Conservation (phyloP, 306 rosid species). For the Gynostemma pentaphyllum region DNA sequence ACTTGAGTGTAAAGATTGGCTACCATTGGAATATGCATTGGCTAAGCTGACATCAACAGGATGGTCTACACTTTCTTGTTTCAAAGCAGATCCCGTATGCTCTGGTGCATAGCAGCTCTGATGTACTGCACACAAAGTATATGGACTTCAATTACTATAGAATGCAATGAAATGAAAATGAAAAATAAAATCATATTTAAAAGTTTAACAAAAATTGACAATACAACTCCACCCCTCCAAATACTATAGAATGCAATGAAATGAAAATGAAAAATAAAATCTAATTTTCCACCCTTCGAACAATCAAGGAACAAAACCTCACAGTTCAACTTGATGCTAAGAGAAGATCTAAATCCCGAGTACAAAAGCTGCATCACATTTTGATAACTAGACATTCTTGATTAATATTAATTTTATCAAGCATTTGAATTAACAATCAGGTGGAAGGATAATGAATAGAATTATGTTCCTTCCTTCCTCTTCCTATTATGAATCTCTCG, state of each 20-base stretch:
- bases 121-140: slow-evolving; percentile 39
- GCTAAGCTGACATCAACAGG: slow-evolving; percentile 45
- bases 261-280: background rate
- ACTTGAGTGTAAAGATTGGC: slow-evolving; percentile 42
- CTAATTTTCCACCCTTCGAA: background rate
- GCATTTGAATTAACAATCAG: background rate
- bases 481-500: background rate
- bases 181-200: too few species aligned
- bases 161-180: background rate
- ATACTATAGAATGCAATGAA: too few species aligned
- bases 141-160: background rate
- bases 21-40: slow-evolving; percentile 51
- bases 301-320: background rate
- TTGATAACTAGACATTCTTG: background rate
- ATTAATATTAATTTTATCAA: background rate
- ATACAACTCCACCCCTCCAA: background rate
- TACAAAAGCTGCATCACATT: background rate
- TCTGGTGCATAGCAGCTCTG: slow-evolving; percentile 57
- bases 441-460: background rate
- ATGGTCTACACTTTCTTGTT: slow-evolving; percentile 56
- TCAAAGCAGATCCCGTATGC: slow-evolving; percentile 38
- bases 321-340: background rate
- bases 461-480: background rate
- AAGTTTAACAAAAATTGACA: background rate
- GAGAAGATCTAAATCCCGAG: background rate